Percentiles rank a stretch among this genome's conserved stretches.
Evolutionary conservation across 371 early-diverging fungal species (phyloP).

Genomic region (Rhizomucor pusillus): DNA sequence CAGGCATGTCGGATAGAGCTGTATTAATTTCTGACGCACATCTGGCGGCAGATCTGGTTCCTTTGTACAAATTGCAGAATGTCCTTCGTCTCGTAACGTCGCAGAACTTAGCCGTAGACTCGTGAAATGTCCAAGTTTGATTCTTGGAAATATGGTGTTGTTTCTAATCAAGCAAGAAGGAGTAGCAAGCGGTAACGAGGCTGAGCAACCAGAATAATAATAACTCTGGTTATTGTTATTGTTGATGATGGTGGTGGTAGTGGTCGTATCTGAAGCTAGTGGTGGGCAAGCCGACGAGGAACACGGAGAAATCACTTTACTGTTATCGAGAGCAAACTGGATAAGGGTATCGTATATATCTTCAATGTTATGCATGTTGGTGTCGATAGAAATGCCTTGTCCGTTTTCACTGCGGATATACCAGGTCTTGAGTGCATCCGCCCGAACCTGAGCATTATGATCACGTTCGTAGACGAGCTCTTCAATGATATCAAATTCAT

Average conservation of each 20-base stretch:
- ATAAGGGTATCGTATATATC: constrained; percentile 37
- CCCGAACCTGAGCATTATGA: not conserved
- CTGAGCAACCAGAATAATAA: not conserved
- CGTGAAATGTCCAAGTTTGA: constrained; percentile 41
- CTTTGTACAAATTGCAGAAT: constrained; percentile 7
- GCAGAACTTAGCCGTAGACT: constrained; percentile 26
- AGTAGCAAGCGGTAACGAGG: constrained; percentile 3
- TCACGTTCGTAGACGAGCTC: constrained; percentile 20
- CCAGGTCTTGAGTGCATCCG: constrained; percentile 13
- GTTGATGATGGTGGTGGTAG: too few species aligned
- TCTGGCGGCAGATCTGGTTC: constrained; percentile 1
- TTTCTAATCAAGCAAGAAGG: constrained; percentile 37
- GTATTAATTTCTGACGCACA: constrained; percentile 13
- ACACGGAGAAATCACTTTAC: constrained; percentile 10
- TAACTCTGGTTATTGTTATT: too few species aligned
- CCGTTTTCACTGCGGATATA: constrained; percentile 21
- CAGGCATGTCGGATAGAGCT: constrained; percentile 36
- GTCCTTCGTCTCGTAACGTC: constrained; percentile 1
- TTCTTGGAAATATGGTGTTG: constrained; percentile 35
- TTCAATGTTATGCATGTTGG: constrained; percentile 35
- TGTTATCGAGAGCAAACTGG: constrained; percentile 42
- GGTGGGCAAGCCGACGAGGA: constrained; percentile 4
- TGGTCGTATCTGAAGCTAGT: too few species aligned
- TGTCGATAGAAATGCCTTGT: constrained; percentile 33
- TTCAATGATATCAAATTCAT: constrained; percentile 38